Conservation (phyloP, 768 basidiomycete species). For the Auriscalpium vulgare region DNA sequence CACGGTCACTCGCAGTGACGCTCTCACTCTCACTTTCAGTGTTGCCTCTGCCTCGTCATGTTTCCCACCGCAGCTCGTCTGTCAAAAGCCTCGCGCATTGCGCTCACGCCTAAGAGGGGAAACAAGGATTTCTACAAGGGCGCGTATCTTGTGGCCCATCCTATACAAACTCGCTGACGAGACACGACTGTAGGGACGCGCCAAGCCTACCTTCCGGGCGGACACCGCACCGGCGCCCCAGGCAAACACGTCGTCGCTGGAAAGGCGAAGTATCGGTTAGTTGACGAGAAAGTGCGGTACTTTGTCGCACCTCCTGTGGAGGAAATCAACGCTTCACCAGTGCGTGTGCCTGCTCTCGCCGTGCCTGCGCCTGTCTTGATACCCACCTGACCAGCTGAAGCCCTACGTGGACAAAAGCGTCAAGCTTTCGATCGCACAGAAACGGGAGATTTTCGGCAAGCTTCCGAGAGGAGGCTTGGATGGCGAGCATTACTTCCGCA, state of each 20-base stretch:
- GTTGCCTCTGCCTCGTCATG: background rate
- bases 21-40: no score
- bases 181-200: constrained; percentile 51
- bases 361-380: background rate
- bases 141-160: constrained; percentile 19
- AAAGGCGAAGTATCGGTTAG: constrained; percentile 70
- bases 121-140: constrained; percentile 99
- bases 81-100: constrained; percentile 78
- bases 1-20: background rate
- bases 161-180: background rate
- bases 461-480: constrained; percentile 26
- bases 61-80: constrained; percentile 32
- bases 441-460: constrained; percentile 25
- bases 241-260: constrained; percentile 76
- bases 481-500: constrained; percentile 22
- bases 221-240: constrained; percentile 81
- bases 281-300: constrained; percentile 78
- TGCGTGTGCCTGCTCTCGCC: constrained; percentile 26
- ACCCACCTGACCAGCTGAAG: constrained; percentile 40
- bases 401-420: constrained; percentile 54
- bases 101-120: constrained; percentile 78
- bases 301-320: constrained; percentile 74
- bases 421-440: constrained; percentile 24
- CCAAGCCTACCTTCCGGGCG: constrained; percentile 77
- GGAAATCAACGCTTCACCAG: constrained; percentile 49